These are phyloP conservation scores for Salvia hispanica DNA, from an alignment of 257 asterid species.

Conservation along the genomic window DNA sequence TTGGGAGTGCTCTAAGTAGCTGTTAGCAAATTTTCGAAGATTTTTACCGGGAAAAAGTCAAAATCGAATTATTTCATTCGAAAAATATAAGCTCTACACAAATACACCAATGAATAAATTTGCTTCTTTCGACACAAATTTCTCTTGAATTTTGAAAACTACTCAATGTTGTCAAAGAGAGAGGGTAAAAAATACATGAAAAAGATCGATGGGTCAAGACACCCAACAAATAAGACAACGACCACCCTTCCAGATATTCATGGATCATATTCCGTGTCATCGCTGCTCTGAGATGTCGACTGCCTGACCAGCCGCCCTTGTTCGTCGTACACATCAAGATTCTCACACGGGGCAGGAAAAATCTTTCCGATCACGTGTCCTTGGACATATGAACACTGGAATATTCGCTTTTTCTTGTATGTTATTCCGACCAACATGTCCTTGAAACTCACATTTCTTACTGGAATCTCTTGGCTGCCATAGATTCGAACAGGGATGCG, in stretches of 20 bases:
- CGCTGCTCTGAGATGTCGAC: conserved; percentile 38
- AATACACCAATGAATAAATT: no score
- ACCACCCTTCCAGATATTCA: conserved; percentile 22
- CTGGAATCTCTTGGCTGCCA: conserved; percentile 79
- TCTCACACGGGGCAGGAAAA: conserved; percentile 78
- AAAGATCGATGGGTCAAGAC: no score
- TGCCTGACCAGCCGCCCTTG: conserved; percentile 55
- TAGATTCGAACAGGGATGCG: conserved; percentile 90
- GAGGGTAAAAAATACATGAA: no score
- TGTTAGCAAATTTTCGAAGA: no score
- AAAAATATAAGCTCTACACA: no score
- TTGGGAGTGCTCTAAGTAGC: no score
- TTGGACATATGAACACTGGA: conserved; percentile 82
- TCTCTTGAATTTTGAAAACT: no score
- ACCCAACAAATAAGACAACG: no score
- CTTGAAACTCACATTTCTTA: conserved; percentile 61
- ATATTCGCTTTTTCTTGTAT: conserved; percentile 83
- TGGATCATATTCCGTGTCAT: conserved; percentile 41
- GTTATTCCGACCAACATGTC: conserved; percentile 81
- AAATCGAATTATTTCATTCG: no score
- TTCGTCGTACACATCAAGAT: conserved; percentile 77
- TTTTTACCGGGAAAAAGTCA: no score
- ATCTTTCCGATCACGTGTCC: conserved; percentile 82
- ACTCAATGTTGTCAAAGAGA: no score
- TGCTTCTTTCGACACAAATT: no score